phyloP scores from a whole-genome alignment of 306 rosid species.

The Spatholobus suberectus region DNA sequence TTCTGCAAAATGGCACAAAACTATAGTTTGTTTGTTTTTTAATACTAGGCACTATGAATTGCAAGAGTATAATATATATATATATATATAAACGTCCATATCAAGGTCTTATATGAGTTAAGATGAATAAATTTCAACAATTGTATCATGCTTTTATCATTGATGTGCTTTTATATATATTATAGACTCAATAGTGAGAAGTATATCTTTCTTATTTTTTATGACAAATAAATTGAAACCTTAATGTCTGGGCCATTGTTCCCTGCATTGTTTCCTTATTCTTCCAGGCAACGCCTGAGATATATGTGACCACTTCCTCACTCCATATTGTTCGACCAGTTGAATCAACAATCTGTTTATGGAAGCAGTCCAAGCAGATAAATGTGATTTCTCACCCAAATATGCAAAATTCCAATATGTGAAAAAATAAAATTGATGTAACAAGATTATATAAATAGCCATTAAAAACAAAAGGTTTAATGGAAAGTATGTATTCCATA shows the following conservation, averaged over 20 bases:
- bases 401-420: background rate
- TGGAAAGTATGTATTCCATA: background rate
- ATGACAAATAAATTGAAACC: constrained; percentile 52
- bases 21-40: background rate
- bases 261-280: constrained; percentile 96
- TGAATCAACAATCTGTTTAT: constrained; percentile 71
- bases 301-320: constrained; percentile 94
- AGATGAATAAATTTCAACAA: background rate
- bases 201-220: background rate
- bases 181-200: background rate
- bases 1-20: constrained; percentile 56
- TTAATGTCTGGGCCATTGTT: constrained; percentile 99
- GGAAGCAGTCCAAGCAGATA: constrained; percentile 27
- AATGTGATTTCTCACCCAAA: background rate
- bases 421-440: background rate
- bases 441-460: constrained; percentile 11
- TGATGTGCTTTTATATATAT: background rate
- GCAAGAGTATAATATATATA: too few relatives aligned
- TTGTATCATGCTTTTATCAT: background rate
- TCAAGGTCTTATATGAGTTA: background rate
- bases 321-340: constrained; percentile 80
- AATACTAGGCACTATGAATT: background rate
- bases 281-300: constrained; percentile 92
- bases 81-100: too few relatives aligned
- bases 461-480: background rate